Percentiles rank a stretch among this genome's conserved stretches.
These are phyloP conservation scores for Trametes pubescens DNA, from an alignment of 1,284 basidiomycete genomes.

Conservation along the genomic window DNA sequence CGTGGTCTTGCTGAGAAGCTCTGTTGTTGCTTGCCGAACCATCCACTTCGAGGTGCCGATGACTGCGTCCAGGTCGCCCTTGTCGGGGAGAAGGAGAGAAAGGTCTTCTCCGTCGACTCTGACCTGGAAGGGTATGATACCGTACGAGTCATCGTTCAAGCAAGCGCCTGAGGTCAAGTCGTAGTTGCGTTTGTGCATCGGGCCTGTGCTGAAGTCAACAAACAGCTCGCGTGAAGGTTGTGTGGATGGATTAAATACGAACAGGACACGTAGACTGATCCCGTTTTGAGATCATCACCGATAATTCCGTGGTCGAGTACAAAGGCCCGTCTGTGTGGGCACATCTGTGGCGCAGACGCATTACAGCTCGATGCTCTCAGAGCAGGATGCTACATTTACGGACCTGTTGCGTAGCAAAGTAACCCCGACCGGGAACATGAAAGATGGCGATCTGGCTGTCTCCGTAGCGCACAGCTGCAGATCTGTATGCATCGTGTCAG, in stretches of 20 bases:
- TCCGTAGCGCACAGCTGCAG: conserved; percentile 71
- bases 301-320: conserved; percentile 77
- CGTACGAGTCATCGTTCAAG: conserved; percentile 70
- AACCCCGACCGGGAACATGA: conserved; percentile 63
- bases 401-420: conserved; percentile 77
- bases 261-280: conserved; percentile 56
- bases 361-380: background rate
- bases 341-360: conserved; percentile 51
- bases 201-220: conserved; percentile 48
- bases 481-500: conserved; percentile 34
- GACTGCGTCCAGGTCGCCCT: conserved; percentile 66
- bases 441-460: conserved; percentile 78
- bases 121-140: conserved; percentile 72
- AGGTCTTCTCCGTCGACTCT: conserved; percentile 57
- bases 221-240: background rate
- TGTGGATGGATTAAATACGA: conserved; percentile 30
- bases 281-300: conserved; percentile 61
- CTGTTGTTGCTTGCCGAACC: conserved; percentile 58
- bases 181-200: conserved; percentile 80
- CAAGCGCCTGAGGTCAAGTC: conserved; percentile 65
- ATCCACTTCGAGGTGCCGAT: conserved; percentile 77
- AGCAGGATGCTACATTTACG: background rate
- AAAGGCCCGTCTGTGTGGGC: conserved; percentile 73
- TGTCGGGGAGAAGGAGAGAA: conserved; percentile 63
- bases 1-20: conserved; percentile 50